Conservation (phyloP, 768 basidiomycete species). For the Lactarius indigo region DNA sequence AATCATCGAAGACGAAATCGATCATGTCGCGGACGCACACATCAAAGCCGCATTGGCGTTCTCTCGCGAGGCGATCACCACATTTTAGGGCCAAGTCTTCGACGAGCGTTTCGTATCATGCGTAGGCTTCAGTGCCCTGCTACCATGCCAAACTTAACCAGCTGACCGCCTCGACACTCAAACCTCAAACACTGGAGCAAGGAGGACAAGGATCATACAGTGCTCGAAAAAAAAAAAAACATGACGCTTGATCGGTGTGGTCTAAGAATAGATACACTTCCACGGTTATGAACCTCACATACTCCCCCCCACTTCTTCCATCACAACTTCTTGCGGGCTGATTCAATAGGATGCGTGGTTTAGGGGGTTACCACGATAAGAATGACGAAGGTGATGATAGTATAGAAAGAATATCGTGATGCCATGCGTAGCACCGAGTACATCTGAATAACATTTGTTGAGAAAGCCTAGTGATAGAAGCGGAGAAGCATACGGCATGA, state of each 20-base stretch:
- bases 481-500: background rate
- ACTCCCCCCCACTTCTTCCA: background rate
- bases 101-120: constrained; percentile 25
- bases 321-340: background rate
- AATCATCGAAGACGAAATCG: constrained; percentile 37
- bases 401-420: constrained; percentile 26
- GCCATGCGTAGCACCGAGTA: background rate
- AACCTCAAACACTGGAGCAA: background rate
- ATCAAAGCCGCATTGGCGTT: constrained; percentile 41
- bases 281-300: background rate
- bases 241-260: constrained; percentile 7
- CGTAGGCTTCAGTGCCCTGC: background rate
- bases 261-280: constrained; percentile 9
- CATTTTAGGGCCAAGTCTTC: constrained; percentile 34
- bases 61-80: constrained; percentile 33
- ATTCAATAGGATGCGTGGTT: background rate
- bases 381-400: background rate
- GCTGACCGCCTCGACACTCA: background rate
- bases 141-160: background rate
- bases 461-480: background rate
- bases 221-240: constrained; percentile 7
- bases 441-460: background rate
- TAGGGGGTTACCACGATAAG: constrained; percentile 6
- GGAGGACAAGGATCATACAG: background rate
- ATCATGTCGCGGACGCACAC: constrained; percentile 33